Evolutionary conservation across 164 flowering plant genomes (phyloP).

Genomic region (Vitis rupestris): DNA sequence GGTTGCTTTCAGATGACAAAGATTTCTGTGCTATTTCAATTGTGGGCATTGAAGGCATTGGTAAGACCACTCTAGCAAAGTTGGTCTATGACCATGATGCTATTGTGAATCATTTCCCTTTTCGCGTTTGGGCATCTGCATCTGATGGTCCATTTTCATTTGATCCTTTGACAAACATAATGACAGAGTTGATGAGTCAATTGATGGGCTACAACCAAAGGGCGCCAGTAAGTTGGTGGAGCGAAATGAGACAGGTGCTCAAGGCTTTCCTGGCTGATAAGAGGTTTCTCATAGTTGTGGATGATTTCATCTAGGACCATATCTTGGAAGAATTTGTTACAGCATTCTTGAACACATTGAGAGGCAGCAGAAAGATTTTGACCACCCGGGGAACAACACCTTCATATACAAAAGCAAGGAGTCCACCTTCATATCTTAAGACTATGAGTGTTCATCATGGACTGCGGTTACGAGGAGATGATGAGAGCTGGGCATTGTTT

Average conservation of each 20-base stretch:
- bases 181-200: not conserved
- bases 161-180: not conserved
- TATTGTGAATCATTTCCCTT: not conserved
- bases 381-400: not conserved
- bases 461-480: not conserved
- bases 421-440: too few relatives aligned
- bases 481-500: slow-evolving; percentile 11
- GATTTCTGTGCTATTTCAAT: not conserved
- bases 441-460: not conserved
- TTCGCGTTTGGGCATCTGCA: not conserved
- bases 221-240: not conserved
- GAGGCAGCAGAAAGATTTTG: not conserved
- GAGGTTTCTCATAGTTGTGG: not conserved
- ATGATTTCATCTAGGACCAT: not conserved
- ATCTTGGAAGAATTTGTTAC: not conserved
- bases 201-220: too few relatives aligned
- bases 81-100: not conserved
- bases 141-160: not conserved
- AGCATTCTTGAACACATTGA: not conserved
- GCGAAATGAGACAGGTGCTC: not conserved
- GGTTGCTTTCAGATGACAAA: not conserved
- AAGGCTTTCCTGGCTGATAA: not conserved
- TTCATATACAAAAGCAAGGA: not conserved
- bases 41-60: slow-evolving; percentile 7
- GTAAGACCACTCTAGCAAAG: slow-evolving; percentile 11